Conservation (phyloP, 768 basidiomycete species). For the Suillus subluteus region DNA sequence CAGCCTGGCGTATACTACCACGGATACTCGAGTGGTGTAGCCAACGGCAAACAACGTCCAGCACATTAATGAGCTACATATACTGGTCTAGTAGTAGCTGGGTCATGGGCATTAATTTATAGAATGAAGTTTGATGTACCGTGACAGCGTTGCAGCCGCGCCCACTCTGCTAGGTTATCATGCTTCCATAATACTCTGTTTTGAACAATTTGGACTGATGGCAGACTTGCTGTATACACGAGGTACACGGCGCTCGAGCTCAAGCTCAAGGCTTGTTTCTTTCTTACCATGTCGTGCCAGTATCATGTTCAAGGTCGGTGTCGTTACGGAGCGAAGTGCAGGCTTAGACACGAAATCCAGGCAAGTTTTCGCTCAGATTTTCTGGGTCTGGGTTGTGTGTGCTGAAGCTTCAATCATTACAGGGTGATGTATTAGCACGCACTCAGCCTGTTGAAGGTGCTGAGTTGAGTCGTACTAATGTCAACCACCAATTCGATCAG, state of each 20-base stretch:
- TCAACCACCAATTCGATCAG: background rate
- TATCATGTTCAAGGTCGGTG: slow-evolving; percentile 27
- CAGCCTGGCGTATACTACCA: too few species aligned
- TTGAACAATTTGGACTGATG: background rate
- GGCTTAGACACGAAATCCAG: slow-evolving; percentile 26
- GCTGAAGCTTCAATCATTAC: background rate
- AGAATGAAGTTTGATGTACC: background rate
- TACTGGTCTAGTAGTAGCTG: background rate
- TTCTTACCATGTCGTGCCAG: slow-evolving; percentile 21
- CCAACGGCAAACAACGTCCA: background rate
- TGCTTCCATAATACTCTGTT: slow-evolving; percentile 2
- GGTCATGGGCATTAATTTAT: background rate
- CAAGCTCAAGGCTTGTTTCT: background rate
- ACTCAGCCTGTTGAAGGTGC: background rate
- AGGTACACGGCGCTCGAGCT: background rate
- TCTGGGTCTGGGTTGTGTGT: background rate
- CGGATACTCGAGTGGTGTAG: too few species aligned
- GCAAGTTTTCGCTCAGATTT: background rate
- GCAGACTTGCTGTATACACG: slow-evolving; percentile 1
- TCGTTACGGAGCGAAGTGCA: slow-evolving; percentile 32
- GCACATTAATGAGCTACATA: background rate
- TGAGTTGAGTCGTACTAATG: background rate
- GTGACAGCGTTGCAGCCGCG: background rate
- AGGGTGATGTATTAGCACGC: slow-evolving; percentile 11
- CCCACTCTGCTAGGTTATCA: background rate